These are phyloP conservation scores for Nigrograna mackinnonii DNA, from an alignment of 2,329 filamentous ascomycete genomes.

Conservation along the genomic window DNA sequence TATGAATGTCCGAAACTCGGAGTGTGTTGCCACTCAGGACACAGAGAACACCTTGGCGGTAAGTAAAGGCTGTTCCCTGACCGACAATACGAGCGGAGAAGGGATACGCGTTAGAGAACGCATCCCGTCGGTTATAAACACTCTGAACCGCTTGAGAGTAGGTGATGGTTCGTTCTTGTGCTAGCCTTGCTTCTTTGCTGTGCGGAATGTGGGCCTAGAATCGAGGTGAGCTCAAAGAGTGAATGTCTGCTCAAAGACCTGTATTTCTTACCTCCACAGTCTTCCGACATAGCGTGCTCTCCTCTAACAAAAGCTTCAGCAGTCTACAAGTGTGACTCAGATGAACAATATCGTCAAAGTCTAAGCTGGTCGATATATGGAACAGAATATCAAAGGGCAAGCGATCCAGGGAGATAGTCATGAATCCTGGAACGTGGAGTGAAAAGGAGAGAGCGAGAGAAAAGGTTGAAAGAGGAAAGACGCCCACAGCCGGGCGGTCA, in stretches of 20 bases:
- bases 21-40: constrained; percentile 61
- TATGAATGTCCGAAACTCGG: constrained; percentile 62
- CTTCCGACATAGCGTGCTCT: constrained; percentile 61
- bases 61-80: constrained; percentile 64
- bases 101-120: constrained; percentile 64
- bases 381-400: constrained; percentile 70
- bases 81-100: constrained; percentile 65
- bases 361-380: constrained; percentile 58
- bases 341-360: constrained; percentile 61
- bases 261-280: constrained; percentile 51
- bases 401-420: constrained; percentile 41
- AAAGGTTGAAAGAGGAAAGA: too few relatives aligned
- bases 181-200: constrained; percentile 50
- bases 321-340: constrained; percentile 58
- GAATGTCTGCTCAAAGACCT: background rate
- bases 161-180: constrained; percentile 36
- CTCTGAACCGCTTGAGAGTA: constrained; percentile 62
- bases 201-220: constrained; percentile 45
- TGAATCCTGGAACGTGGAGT: constrained; percentile 12
- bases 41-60: constrained; percentile 66
- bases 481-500: too few relatives aligned
- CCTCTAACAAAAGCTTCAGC: constrained; percentile 55
- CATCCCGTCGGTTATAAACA: constrained; percentile 63
- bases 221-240: constrained; percentile 14
- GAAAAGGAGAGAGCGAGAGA: background rate